Conservation (phyloP, 257 asterid species). For the Salvia hispanica region DNA sequence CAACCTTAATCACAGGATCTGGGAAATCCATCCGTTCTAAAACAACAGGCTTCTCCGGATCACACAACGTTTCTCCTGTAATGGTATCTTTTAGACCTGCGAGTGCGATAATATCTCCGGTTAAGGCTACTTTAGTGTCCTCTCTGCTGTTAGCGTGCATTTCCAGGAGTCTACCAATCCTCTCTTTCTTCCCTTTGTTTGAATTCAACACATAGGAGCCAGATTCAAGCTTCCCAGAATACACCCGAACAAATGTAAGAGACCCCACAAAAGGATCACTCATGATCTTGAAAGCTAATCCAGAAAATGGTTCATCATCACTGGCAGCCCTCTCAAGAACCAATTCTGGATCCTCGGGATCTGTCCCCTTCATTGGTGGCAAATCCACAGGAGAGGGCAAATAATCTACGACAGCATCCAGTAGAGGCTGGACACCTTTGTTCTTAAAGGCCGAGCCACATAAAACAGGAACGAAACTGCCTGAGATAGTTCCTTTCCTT, state of each 20-base stretch:
- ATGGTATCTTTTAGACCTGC: conserved; percentile 93
- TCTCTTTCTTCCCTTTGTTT: conserved; percentile 91
- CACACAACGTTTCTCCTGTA: conserved; percentile 91
- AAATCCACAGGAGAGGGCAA: conserved; percentile 88
- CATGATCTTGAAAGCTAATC: conserved; percentile 96
- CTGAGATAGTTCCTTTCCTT: conserved; percentile 67
- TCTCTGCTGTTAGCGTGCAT: conserved; percentile 99
- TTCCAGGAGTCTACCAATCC: conserved; percentile 92
- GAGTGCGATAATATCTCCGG: conserved; percentile 95
- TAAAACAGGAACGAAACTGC: conserved; percentile 77
- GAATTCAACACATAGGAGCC: conserved; percentile 86
- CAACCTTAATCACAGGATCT: conserved; percentile 97
- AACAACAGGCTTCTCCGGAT: conserved; percentile 76
- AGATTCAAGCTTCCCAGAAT: conserved; percentile 81
- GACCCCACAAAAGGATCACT: conserved; percentile 91
- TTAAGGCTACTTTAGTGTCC: conserved; percentile 70
- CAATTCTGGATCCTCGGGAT: conserved; percentile 84
- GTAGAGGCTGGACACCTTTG: conserved; percentile 91
- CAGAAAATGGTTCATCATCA: conserved; percentile 84
- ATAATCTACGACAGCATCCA: conserved; percentile 87
- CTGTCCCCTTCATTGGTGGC: conserved; percentile 89
- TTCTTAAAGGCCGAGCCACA: conserved; percentile 97
- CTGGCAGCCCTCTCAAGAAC: conserved; percentile 51
- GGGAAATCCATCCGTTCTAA: conserved; percentile 99
- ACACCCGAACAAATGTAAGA: conserved; percentile 85